Percentiles rank a stretch among this genome's conserved stretches.
These are phyloP conservation scores for Bolboschoenus planiculmis DNA, from an alignment of 176 grass and related monocot genomes.

Conservation along the genomic window DNA sequence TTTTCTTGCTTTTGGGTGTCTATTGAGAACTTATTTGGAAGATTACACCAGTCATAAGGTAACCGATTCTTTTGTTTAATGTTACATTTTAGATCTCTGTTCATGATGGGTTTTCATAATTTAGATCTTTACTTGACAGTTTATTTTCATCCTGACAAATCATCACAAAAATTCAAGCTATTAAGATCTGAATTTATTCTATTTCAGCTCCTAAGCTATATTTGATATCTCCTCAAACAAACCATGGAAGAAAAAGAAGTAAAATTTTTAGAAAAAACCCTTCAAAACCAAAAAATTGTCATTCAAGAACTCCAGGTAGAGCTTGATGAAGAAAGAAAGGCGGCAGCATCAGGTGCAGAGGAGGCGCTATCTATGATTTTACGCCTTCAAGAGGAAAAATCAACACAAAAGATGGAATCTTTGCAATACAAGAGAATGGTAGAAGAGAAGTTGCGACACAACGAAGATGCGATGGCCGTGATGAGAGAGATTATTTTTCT, in stretches of 20 bases:
- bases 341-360: slow-evolving; percentile 26
- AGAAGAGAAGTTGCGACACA: slow-evolving; percentile 37
- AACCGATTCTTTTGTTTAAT: slow-evolving; percentile 2
- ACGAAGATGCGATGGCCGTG: slow-evolving; percentile 23
- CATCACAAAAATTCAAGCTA: background rate
- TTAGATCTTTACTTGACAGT: background rate
- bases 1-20: background rate
- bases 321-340: slow-evolving; percentile 43
- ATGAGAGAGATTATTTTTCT: slow-evolving; percentile 36
- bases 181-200: background rate
- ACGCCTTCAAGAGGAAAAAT: slow-evolving; percentile 44
- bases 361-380: slow-evolving; percentile 45
- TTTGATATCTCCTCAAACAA: background rate
- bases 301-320: slow-evolving; percentile 21
- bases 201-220: background rate
- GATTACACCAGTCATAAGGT: background rate
- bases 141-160: background rate
- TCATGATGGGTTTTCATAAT: background rate
- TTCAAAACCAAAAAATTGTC: slow-evolving; percentile 17
- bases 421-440: slow-evolving; percentile 38
- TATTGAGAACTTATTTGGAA: background rate
- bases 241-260: slow-evolving; percentile 31
- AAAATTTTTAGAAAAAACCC: slow-evolving; percentile 9
- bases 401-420: slow-evolving; percentile 34
- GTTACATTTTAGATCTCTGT: slow-evolving; percentile 1